Evolutionary conservation across 805 yeast genomes (phyloP), one percentile per base, ranked within the genome.

Genomic region (Cyberlindnera bimundalis): DNA sequence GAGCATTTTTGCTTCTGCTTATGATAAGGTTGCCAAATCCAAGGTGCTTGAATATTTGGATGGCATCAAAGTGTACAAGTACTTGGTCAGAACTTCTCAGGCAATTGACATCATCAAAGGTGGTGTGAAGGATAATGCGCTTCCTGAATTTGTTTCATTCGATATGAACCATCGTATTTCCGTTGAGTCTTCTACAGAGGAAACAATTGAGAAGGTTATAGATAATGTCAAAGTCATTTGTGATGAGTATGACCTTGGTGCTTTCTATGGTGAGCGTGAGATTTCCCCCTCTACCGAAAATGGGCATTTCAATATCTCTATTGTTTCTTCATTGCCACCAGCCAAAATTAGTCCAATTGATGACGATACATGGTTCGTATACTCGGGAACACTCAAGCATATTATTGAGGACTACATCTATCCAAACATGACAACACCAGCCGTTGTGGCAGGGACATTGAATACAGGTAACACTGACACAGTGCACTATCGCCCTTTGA

Each of bases 381-480:
- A 83, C 40, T 73, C 83, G 0, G 91, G 91, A 11, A 70, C 81
- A n/a, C 65, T 80, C 28, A 73, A 81, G 47, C 73, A 76, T 43
- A 71, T 84, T 35, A 76, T 75, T 53, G 86, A 81, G 58, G 81
- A 80, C 35, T 56, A 52, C 46, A 46, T 73, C 61, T 53, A 66
- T 52, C 46, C 59, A 16, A 64, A 61, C n/a, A 42, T 66, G 35
- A 61, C 57, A 2, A 57, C 62, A 17, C 42, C 59, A n/a, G 56
- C 69, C 13, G 51, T 73, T 29, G 70, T 78, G 13, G 68, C 83
- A 3, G 87, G 89, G 2, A 65, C 74, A 18, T 57, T 82, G 30
- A 74, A 78, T 71, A 68, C 84, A 3, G 89, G 82, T 16, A 82
- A 81, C 60, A 83, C 90, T 4, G 90, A 84, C 55, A 82, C 89